phyloP scores from a whole-genome alignment of 352 stramenopile species.

The Pythium guiyangense region DNA sequence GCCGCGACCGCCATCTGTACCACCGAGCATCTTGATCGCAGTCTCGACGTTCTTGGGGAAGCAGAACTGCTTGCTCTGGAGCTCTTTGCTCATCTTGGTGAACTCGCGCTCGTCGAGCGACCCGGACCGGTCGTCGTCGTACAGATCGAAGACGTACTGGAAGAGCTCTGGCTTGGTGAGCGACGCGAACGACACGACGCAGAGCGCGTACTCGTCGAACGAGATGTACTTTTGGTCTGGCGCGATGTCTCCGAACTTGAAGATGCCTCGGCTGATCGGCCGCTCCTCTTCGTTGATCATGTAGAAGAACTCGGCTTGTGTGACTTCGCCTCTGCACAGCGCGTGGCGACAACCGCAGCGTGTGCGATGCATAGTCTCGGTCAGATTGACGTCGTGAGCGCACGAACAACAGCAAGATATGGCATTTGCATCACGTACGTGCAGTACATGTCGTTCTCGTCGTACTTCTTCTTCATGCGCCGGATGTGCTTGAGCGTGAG shows the following conservation, averaged over 20 bases:
- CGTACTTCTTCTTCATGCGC: conserved; percentile 65
- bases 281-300: conserved; percentile 62
- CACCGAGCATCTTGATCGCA: conserved; percentile 48
- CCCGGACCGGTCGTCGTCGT: conserved; percentile 52
- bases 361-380: not conserved
- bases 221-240: conserved; percentile 49
- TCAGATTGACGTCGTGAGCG: too few relatives aligned
- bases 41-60: conserved; percentile 60
- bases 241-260: conserved; percentile 34
- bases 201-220: conserved; percentile 62
- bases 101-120: conserved; percentile 63
- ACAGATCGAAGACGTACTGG: conserved; percentile 68
- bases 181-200: conserved; percentile 49
- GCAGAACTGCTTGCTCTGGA: conserved; percentile 60
- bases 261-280: conserved; percentile 48
- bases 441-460: conserved; percentile 74
- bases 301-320: conserved; percentile 67
- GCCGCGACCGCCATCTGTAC: conserved; percentile 18
- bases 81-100: conserved; percentile 51
- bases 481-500: conserved; percentile 53
- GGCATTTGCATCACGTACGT: conserved; percentile 30
- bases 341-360: not conserved
- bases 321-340: conserved; percentile 52
- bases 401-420: not conserved
- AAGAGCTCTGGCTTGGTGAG: conserved; percentile 65